Evolutionary conservation across 306 rosid genomes (phyloP).

Genomic region (Dryas alaskensis): DNA sequence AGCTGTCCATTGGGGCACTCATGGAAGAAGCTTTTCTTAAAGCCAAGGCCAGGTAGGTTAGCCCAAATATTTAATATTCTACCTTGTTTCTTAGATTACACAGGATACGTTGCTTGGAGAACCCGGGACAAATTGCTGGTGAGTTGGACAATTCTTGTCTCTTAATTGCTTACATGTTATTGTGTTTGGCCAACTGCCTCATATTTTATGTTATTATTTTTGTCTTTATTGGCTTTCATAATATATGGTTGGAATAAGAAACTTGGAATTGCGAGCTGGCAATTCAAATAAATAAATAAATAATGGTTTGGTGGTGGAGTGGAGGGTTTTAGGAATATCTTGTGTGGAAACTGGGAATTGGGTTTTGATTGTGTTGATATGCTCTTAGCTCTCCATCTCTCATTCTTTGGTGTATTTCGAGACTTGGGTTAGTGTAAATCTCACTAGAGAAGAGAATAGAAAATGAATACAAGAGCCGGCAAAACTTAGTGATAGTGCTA

Average conservation of each 20-base stretch:
- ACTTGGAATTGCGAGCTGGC: not conserved
- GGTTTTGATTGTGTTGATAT: not conserved
- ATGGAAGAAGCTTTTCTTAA: too few relatives aligned
- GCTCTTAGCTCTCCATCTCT: not conserved
- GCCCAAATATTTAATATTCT: not conserved
- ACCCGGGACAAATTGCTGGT: not conserved
- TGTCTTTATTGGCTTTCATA: not conserved
- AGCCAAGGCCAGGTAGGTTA: not conserved
- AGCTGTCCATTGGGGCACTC: not conserved
- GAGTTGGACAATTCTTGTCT: constrained; percentile 6
- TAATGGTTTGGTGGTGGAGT: not conserved
- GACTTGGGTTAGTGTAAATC: not conserved
- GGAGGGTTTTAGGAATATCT: constrained; percentile 5
- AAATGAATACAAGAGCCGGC: not conserved
- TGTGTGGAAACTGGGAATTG: not conserved
- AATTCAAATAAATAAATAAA: not conserved
- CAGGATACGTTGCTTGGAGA: not conserved
- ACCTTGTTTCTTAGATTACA: not conserved
- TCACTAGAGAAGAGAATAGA: not conserved
- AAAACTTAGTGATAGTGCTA: constrained; percentile 2
- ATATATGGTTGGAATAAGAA: not conserved
- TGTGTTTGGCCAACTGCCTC: not conserved
- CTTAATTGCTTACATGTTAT: not conserved
- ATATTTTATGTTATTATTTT: not conserved
- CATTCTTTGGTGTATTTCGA: not conserved